Percentiles rank a stretch among this genome's conserved stretches.
Conservation (phyloP, 148 eudicot species). For the Agrostemma githago region DNA sequence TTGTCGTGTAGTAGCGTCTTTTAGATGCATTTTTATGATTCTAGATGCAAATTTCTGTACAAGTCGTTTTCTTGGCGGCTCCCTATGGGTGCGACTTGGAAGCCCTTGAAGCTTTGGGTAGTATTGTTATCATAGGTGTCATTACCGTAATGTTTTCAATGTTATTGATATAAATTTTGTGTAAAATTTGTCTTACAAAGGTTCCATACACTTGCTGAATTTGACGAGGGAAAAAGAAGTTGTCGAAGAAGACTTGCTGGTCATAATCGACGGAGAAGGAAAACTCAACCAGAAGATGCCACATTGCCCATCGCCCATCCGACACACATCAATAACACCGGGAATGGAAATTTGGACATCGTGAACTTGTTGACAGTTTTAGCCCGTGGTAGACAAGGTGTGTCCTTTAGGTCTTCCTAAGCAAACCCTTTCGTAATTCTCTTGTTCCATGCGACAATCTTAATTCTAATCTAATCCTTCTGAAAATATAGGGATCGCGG, state of each 20-base stretch:
- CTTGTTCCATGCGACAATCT: not conserved
- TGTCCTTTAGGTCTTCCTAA: not conserved
- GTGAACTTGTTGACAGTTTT: constrained; percentile 32
- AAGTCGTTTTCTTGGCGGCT: not conserved
- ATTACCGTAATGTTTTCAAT: not conserved
- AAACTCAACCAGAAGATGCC: constrained; percentile 80
- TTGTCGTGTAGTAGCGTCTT: not conserved
- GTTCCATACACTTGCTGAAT: constrained; percentile 84
- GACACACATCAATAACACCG: constrained; percentile 9
- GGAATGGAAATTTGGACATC: constrained; percentile 28
- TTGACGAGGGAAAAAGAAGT: constrained; percentile 96
- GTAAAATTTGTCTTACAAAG: constrained; percentile 28
- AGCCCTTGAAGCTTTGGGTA: not conserved
- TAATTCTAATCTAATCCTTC: constrained; percentile 1
- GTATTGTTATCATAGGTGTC: not conserved
- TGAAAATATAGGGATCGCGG: constrained; percentile 41
- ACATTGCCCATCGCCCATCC: constrained; percentile 23
- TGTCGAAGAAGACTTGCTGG: constrained; percentile 94
- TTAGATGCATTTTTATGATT: not conserved
- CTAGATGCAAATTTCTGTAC: not conserved
- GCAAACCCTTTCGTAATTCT: not conserved
- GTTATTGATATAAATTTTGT: not conserved
- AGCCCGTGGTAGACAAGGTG: constrained; percentile 32
- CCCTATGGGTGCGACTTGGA: too few relatives aligned
- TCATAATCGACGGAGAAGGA: constrained; percentile 86